phyloP scores from a whole-genome alignment of 306 rosid genomes.

The Fagus sylvatica region DNA sequence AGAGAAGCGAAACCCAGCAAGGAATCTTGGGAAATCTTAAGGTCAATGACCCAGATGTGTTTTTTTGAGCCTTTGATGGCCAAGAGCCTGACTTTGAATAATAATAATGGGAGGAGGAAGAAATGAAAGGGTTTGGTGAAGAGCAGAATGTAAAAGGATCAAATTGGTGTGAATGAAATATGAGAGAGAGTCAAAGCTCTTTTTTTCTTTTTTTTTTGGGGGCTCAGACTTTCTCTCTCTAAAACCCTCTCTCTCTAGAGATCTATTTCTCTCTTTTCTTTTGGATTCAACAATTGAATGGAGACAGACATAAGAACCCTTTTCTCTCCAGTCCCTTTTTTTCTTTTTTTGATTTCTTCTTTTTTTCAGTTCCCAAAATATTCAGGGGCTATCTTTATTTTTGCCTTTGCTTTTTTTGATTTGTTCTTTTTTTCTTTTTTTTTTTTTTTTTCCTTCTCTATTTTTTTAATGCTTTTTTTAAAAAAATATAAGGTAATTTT shows the following conservation, averaged over 20 bases:
- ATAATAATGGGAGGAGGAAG: not conserved
- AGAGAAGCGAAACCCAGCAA: constrained; percentile 29
- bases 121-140: constrained; percentile 4
- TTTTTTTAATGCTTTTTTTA: not conserved
- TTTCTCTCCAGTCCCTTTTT: too few relatives aligned
- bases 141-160: constrained; percentile 9
- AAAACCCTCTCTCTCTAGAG: not conserved
- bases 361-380: not conserved
- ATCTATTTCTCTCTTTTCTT: constrained; percentile 1
- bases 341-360: not conserved
- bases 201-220: not conserved
- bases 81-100: not conserved
- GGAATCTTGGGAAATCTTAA: not conserved
- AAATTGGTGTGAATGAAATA: constrained; percentile 18
- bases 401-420: not conserved
- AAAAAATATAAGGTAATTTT: not conserved
- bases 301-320: too few relatives aligned
- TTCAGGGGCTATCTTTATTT: not conserved
- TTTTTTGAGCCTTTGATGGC: not conserved
- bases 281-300: constrained; percentile 31
- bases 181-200: constrained; percentile 37
- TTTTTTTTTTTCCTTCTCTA: not conserved
- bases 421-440: not conserved
- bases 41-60: not conserved
- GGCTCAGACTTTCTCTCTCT: constrained; percentile 37